Conservation (phyloP, 2,329 filamentous ascomycete species). For the Hyphodiscus sp. region DNA sequence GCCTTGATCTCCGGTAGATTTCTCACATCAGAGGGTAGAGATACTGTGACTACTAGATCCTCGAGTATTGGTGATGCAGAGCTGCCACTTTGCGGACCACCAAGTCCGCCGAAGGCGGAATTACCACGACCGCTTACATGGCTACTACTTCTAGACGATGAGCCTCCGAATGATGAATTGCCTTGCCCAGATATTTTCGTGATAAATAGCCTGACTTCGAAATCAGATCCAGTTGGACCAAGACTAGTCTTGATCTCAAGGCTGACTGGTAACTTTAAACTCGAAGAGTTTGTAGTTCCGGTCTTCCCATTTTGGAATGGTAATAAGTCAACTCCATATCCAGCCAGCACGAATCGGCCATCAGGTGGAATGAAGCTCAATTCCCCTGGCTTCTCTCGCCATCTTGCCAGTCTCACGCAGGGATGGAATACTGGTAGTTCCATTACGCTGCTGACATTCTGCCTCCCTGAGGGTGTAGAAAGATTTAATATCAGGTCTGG, state of each 20-base stretch:
- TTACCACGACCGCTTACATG: conserved; percentile 36
- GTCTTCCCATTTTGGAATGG: conserved; percentile 58
- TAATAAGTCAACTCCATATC: conserved; percentile 88
- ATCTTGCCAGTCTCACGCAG: conserved; percentile 82
- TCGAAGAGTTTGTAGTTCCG: conserved; percentile 45
- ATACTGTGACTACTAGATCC: conserved; percentile 70
- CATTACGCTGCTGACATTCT: conserved; percentile 67
- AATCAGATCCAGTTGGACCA: conserved; percentile 70
- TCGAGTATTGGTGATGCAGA: conserved; percentile 52
- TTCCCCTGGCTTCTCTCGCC: conserved; percentile 83
- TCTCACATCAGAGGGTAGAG: conserved; percentile 70
- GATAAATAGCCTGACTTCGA: conserved; percentile 75
- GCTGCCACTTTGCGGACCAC: conserved; percentile 40
- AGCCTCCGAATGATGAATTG: conserved; percentile 35
- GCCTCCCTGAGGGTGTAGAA: conserved; percentile 73
- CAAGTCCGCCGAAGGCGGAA: conserved; percentile 38
- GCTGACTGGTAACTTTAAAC: conserved; percentile 73
- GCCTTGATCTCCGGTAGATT: conserved; percentile 79
- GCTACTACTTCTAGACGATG: conserved; percentile 31
- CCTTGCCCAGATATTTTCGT: conserved; percentile 53
- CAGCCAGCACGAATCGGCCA: conserved; percentile 85
- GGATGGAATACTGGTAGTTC: conserved; percentile 93
- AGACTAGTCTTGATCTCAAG: conserved; percentile 78
- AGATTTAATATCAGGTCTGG: conserved; percentile 83
- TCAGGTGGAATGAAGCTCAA: conserved; percentile 96